Percentiles rank a stretch among this genome's conserved stretches.
These are phyloP conservation scores for Papiliotrema terrestris DNA, from an alignment of 1,284 basidiomycete genomes.

Conservation along the genomic window DNA sequence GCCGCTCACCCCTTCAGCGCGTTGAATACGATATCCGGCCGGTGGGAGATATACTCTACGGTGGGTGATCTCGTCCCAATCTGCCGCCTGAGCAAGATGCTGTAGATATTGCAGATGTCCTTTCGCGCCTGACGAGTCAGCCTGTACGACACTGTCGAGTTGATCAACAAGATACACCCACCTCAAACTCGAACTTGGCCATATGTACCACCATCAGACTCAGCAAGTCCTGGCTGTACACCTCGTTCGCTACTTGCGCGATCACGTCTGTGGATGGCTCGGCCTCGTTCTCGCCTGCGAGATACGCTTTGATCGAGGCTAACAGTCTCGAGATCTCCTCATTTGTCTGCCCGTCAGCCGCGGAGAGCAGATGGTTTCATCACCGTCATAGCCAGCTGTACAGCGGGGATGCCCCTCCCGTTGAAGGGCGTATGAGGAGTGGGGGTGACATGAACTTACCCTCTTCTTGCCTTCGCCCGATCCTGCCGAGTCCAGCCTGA, in stretches of 20 bases:
- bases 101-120: slow-evolving; percentile 96
- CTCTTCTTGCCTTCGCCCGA: slow-evolving; percentile 71
- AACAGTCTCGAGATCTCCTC: slow-evolving; percentile 41
- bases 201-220: slow-evolving; percentile 77
- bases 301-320: slow-evolving; percentile 25
- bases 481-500: slow-evolving; percentile 63
- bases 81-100: slow-evolving; percentile 87
- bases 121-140: slow-evolving; percentile 57
- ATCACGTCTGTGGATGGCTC: slow-evolving; percentile 68
- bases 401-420: not conserved
- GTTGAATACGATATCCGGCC: slow-evolving; percentile 84
- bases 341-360: slow-evolving; percentile 16
- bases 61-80: slow-evolving; percentile 91
- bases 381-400: not conserved
- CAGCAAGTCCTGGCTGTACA: slow-evolving; percentile 86
- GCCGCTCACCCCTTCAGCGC: slow-evolving; percentile 64
- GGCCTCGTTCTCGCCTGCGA: slow-evolving; percentile 35
- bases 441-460: slow-evolving; percentile 53
- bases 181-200: slow-evolving; percentile 88
- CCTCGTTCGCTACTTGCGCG: slow-evolving; percentile 91
- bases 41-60: slow-evolving; percentile 83
- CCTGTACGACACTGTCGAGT: not conserved
- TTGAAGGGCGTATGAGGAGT: not conserved
- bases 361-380: not conserved
- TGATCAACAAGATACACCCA: slow-evolving; percentile 50